phyloP scores from a whole-genome alignment of 306 rosid species.

The Quercus robur region DNA sequence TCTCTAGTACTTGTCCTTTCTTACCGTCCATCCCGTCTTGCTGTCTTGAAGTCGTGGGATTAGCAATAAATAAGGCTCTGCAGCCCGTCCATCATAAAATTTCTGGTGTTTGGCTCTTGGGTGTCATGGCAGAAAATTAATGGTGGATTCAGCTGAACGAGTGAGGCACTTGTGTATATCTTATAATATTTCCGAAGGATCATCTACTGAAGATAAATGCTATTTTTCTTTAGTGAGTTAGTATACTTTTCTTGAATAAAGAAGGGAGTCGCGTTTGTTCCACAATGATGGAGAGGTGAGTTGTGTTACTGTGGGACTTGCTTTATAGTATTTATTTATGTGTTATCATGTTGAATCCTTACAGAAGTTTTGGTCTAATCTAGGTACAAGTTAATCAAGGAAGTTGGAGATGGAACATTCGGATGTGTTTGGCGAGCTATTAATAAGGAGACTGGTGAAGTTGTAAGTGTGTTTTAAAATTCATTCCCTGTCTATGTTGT shows the following conservation, averaged over 20 bases:
- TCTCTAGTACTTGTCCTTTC: constrained; percentile 42
- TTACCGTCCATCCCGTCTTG: constrained; percentile 31
- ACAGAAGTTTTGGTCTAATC: neutral
- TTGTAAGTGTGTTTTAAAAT: constrained; percentile 54
- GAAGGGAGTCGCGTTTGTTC: constrained; percentile 58
- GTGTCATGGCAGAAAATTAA: constrained; percentile 56
- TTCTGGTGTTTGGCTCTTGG: constrained; percentile 60
- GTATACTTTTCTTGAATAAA: constrained; percentile 59
- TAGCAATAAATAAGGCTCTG: constrained; percentile 68
- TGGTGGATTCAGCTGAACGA: constrained; percentile 63
- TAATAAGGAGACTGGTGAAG: constrained; percentile 89
- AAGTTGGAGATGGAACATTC: constrained; percentile 98
- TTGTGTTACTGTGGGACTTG: constrained; percentile 4
- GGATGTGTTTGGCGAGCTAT: constrained; percentile 98
- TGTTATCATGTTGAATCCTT: neutral
- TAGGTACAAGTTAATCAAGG: constrained; percentile 93
- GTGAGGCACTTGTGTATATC: constrained; percentile 49
- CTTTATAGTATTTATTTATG: neutral
- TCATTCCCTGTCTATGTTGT: neutral
- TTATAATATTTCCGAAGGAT: constrained; percentile 35
- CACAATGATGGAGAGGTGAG: constrained; percentile 87
- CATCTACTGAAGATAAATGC: constrained; percentile 64
- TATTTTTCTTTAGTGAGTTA: constrained; percentile 52
- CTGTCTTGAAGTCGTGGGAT: constrained; percentile 38
- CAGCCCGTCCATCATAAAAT: constrained; percentile 58